Conservation (phyloP, 2,329 filamentous ascomycete genomes). For the Gnomoniopsis smithogilvyi region DNA sequence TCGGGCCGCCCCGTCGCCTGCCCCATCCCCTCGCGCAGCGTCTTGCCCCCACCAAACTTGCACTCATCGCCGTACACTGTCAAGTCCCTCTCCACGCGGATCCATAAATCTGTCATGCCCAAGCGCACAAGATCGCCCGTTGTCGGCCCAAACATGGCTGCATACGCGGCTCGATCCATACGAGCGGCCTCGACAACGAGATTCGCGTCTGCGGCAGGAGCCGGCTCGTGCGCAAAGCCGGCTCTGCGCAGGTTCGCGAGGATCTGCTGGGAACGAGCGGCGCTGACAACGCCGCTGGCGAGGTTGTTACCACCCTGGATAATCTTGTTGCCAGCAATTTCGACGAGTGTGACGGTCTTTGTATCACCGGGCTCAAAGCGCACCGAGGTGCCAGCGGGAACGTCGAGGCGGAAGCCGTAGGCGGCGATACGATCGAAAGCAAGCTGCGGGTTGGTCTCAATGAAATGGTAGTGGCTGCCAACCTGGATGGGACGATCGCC, state of each 20-base stretch:
- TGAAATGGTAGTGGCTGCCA: slow-evolving; percentile 93
- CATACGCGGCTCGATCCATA: slow-evolving; percentile 77
- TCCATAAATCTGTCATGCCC: slow-evolving; percentile 83
- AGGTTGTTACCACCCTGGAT: slow-evolving; percentile 84
- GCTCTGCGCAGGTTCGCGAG: slow-evolving; percentile 63
- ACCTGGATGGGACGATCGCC: slow-evolving; percentile 91
- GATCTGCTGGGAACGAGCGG: slow-evolving; percentile 61
- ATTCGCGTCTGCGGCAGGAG: slow-evolving; percentile 49
- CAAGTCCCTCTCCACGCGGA: slow-evolving; percentile 82
- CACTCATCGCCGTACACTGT: slow-evolving; percentile 90
- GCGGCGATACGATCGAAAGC: slow-evolving; percentile 81
- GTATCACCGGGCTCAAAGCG: slow-evolving; percentile 92
- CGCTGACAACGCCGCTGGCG: slow-evolving; percentile 69
- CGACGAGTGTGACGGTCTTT: slow-evolving; percentile 85
- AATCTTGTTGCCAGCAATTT: slow-evolving; percentile 76
- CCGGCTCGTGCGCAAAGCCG: slow-evolving; percentile 74
- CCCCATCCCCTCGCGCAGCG: slow-evolving; percentile 91
- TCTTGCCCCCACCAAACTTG: slow-evolving; percentile 93
- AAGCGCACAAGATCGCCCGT: slow-evolving; percentile 81
- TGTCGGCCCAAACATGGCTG: slow-evolving; percentile 89
- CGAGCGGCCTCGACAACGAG: slow-evolving; percentile 57
- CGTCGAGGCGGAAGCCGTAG: slow-evolving; percentile 85
- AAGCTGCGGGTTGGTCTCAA: slow-evolving; percentile 88
- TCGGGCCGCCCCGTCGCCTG: slow-evolving; percentile 78
- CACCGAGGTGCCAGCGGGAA: slow-evolving; percentile 85